Evolutionary conservation across 2,329 filamentous ascomycete genomes (phyloP), one percentile per base, ranked within the genome.

Genomic region (Cordyceps farinosa): DNA sequence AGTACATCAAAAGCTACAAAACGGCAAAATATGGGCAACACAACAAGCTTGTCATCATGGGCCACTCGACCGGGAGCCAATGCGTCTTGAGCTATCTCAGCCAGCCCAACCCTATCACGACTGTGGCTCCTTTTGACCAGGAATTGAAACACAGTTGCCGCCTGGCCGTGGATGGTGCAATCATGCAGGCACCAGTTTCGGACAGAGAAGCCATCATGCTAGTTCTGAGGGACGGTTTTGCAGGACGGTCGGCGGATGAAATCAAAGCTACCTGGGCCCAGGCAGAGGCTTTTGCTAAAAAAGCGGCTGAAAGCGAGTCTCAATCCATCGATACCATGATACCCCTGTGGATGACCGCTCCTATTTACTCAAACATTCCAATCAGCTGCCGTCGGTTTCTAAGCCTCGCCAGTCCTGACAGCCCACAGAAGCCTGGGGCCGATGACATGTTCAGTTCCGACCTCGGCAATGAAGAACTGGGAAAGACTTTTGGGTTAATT

Each of bases 401-500:
- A 50, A 86, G 84, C 64, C 77, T 90, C 9, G 77, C 81, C 1
- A 76, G 75, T 53, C 71, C 71, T 0, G 69, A 70, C 47, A 84
- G 81, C 30, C 84, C 84, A 0, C 74, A 77, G 34, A 71, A 76
- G 22, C 80, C 79, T 1, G 81, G 80, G 2, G 82, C 84, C 54
- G 87, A 90, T 70, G 87, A 90, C 69, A 82, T 86, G 64, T 90
- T 89, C 74, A 87, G 84, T 64, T 84, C 80, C 11, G 87, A 90
- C 71, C 72, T 89, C 32, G 69, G 69, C 1, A 82, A 84, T 36
- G 74, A 79, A 62, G 71, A 77, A 30, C 71, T 89, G 32, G 64
- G 69, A 54, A 70, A 70, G 30, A 87, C 85, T 0, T 89, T 89
- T 73, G 87, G 87, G 0, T 74, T 70, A 66, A 73, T 82, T 44